Evolutionary conservation across 306 rosid genomes (phyloP), one percentile per base, ranked within the genome.

Genomic region (Malus orientalis): DNA sequence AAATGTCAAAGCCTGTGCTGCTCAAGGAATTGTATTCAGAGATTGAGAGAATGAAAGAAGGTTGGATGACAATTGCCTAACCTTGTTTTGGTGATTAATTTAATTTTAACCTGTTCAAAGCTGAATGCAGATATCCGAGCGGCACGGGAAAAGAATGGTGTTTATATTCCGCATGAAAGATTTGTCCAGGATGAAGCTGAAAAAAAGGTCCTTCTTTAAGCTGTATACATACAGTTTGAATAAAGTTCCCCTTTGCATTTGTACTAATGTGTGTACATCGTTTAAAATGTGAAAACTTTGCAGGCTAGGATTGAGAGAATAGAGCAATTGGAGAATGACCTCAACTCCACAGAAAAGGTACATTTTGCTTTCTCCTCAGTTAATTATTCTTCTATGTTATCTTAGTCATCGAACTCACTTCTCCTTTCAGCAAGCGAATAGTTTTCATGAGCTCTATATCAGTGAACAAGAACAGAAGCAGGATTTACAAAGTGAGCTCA

Each of bases 121-220:
- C 66, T 55, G 42, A 76, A 73, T 80, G 83, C 86, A 95, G 99
- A 95, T 74, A 85, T 95, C 64, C 89, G 91, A 69, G 97, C 99
- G 53, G 99, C 99, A 73, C 87, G 99, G 87, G 99, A 95, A 71
- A 95, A 84, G 88, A 95, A 90, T 80, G 99, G 99, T 76, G 91
- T 92, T 70, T 95, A 95, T 77, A 77, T 95, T 84, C 93, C 99
- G 7, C 90, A 86, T 57, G 99, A 95, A 76, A 86, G 97, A 85
- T 95, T 81, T 86, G 86, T 84, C 70, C 87, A 75, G 84, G 99
- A 95, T 58, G 99, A 95, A 87, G 89, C 97, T 67, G 99, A 95
- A 78, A 95, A 91, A 86, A 92, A 95, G 97, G 99, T 95, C 19
- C 54, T 51, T 5, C 55, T 51, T 16, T 15, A 51, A 16, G 3